Evolutionary conservation across 371 early-diverging fungal species (phyloP).

Genomic region (Catenaria anguillulae): DNA sequence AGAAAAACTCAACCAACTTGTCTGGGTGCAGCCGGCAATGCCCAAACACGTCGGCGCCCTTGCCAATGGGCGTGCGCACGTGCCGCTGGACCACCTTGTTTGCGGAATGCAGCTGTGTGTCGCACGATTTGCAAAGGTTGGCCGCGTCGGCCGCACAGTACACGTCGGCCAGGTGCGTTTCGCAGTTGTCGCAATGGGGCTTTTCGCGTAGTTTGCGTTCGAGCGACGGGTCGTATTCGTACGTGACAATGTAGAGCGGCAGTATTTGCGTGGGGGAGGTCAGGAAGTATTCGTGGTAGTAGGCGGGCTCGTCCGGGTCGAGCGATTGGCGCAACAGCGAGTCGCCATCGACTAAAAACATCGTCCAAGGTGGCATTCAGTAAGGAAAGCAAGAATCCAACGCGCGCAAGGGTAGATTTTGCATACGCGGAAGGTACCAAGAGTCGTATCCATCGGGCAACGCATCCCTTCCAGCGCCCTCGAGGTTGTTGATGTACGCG

Average conservation of each 20-base stretch:
- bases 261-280: slow-evolving; percentile 23
- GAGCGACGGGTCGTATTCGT: slow-evolving; percentile 24
- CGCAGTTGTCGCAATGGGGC: slow-evolving; percentile 39
- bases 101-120: slow-evolving; percentile 24
- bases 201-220: slow-evolving; percentile 31
- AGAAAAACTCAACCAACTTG: slow-evolving; percentile 36
- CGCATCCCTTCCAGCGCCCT: slow-evolving; percentile 13
- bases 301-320: slow-evolving; percentile 10
- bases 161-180: slow-evolving; percentile 26
- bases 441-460: slow-evolving; percentile 36
- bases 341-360: too few species aligned
- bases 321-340: too few species aligned
- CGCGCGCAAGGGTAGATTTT: too few species aligned
- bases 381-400: too few species aligned
- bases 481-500: slow-evolving; percentile 18
- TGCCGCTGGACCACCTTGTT: slow-evolving; percentile 29
- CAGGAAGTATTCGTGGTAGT: slow-evolving; percentile 29
- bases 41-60: slow-evolving; percentile 36
- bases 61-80: slow-evolving; percentile 30
- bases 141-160: slow-evolving; percentile 36
- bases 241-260: slow-evolving; percentile 29
- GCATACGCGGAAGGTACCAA: slow-evolving; percentile 25
- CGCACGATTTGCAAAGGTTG: slow-evolving; percentile 36
- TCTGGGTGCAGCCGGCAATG: slow-evolving; percentile 36
- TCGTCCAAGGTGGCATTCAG: too few species aligned